Conservation (phyloP, 2,329 filamentous ascomycete genomes). For the Fusarium verticillioides region DNA sequence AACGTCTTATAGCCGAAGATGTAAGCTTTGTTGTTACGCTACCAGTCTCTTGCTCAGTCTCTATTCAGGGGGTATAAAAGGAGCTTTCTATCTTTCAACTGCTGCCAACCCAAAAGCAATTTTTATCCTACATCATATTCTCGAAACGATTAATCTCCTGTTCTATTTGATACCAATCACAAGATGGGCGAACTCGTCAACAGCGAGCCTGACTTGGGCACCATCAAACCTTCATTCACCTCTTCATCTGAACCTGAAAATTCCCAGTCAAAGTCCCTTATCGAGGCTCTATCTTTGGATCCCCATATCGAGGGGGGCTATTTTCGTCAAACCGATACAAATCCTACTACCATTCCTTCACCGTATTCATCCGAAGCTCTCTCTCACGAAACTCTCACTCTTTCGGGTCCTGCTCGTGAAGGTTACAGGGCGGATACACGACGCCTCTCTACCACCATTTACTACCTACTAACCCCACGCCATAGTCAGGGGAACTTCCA, state of each 20-base stretch:
- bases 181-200: conserved; percentile 28
- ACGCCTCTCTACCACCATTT: conserved; percentile 69
- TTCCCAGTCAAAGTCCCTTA: conserved; percentile 38
- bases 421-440: conserved; percentile 56
- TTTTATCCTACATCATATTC: neutral
- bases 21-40: conserved; percentile 7
- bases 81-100: neutral
- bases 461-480: conserved; percentile 69
- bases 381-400: conserved; percentile 49
- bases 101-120: neutral
- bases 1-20: neutral
- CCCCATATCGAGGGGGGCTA: conserved; percentile 73
- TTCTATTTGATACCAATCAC: neutral
- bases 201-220: conserved; percentile 13
- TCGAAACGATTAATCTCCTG: neutral
- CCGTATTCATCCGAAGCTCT: conserved; percentile 51
- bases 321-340: conserved; percentile 70
- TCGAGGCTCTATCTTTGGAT: conserved; percentile 57
- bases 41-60: conserved; percentile 2
- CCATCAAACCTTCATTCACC: conserved; percentile 30
- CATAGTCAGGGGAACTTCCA: conserved; percentile 70
- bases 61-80: conserved; percentile 18
- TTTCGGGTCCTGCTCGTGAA: conserved; percentile 48
- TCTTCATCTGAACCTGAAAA: conserved; percentile 33
- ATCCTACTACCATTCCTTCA: conserved; percentile 62